Base-by-base conservation (phyloP, 1,284 basidiomycete species). In the Marasmius fiardii region DNA sequence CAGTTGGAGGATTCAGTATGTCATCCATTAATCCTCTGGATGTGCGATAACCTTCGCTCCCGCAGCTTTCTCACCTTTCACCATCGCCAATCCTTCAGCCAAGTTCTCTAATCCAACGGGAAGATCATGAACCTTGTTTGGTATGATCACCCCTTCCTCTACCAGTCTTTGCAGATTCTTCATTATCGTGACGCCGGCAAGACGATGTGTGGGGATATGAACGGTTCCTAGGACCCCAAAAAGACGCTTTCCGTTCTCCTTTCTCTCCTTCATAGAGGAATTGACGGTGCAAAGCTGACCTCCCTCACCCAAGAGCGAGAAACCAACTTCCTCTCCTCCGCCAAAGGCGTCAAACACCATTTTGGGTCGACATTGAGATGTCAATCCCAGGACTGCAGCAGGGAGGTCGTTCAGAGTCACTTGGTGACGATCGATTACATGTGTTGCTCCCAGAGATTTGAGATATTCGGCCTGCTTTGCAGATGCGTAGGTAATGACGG, bases 141-240 rank as follows among this genome's bases (percentile, higher is more conserved):
- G 60, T 58, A 61, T 59, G 43, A 67, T 61, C 1, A 39, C 51
- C 18, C 63, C 64, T 18, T 53, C 47, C 33, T 59, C 57, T 23
- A 66, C 44, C 34, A 60, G 47, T 7, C 53, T 43, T 33, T 35
- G 54, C 37, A 64, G 28, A 16, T 51, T 49, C 6, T 47, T 45
- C 23, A 63, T 63, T 39, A 61, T 47, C 18, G 49, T 51, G 23
- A 52, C 47, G 59, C 54, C 54, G 45, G 49, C 49, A 14, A 28
- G 35, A 33, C 54, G 39, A 18, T 51, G 37, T 14, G 20, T 18
- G 11, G 34, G 35, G 5, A 31, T 28, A 26, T 39, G 41, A 8
- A 43, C 37, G 3, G 16, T 31, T 11, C 49, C 54, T 14, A 35
- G 26, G 7, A 55, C 49, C 16, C 23, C 39, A 18, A 45, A 51